Base-by-base conservation (phyloP, 768 basidiomycete species). In the Kwoniella botswanensis region DNA sequence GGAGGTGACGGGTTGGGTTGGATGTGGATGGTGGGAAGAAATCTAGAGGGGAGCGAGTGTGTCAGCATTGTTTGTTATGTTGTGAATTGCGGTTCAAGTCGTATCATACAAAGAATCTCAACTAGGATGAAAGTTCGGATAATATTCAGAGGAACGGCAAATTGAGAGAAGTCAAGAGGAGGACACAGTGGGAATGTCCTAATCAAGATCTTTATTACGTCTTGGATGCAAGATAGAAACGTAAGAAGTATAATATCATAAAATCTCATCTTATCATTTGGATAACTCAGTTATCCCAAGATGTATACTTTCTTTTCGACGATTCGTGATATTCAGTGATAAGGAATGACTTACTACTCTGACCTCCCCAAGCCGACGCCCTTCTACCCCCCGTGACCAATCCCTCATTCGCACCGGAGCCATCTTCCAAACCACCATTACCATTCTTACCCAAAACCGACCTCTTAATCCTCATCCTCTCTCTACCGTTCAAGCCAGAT, bases 391-490 rank as follows among this genome's bases (percentile, higher is more conserved):
- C 29, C 15, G n/a, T n/a, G n/a, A n/a, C n/a, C n/a, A n/a, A 26
- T 24, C 26, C 22, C 35, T 35, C 35, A 35, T 35, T 35, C 35
- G 35, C 35, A 7, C 35, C 35, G 6, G 35, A 3, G 15, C 3
- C 46, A 50, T 50, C 46, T 50, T 50, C 46, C 46, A 50, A 2
- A 12, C 13, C 46, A 13, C 12, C 46, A 11, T 11, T 64, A 70
- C 62, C 66, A 15, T 70, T 46, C 41, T 66, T 63, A n/a, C 69
- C 68, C 46, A 74, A 46, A 10, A 74, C 67, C 35, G 73, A 71
- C 29, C 71, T 65, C 17, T 74, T 60, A 9, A 78, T 50, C 56
- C 78, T 70, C 2, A 63, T 62, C 26, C 79, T 24, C 53, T 81
- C 78, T 50, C 74, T 57, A 1, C 67, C 61, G 13, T 65, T 67